Evolutionary conservation across 2,329 filamentous ascomycete genomes (phyloP), one percentile per base, ranked within the genome.

Genomic region (Nannizzia gypsea): DNA sequence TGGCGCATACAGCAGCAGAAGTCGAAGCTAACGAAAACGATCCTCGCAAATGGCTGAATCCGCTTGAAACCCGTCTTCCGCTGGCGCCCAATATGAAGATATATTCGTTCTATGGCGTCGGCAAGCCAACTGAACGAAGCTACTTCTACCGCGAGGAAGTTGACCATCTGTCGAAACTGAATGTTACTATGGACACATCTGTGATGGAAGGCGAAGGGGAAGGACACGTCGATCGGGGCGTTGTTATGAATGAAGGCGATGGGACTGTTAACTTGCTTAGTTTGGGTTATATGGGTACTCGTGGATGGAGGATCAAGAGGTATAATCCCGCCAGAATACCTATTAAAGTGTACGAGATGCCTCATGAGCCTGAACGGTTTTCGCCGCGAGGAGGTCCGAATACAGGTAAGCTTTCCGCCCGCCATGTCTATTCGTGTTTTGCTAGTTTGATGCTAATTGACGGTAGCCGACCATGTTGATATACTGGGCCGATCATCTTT

Each of bases 191-290:
- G 57, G 80, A 82, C 64, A 81, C 79, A 1, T 74, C 73, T 9
- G 74, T 77, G 36, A 78, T 74, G 1, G 72, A 73, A 26, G 73
- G 72, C 20, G 72, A 75, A 20, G 48, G 48, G 13, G 22, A 26
- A 52, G 48, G 48, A 15, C 58, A 69, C 17, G 73, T 82, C 3
- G 91, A 99, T 70, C 93, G 88, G 65, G 93, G 93, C 24, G 90
- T 99, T n/a, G 80, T 95, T 36, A 87, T 96, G 80, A 92, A 92
- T 40, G 93, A 97, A 72, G 93, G 93, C 3, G 93, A 99, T 67
- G 93, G 93, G 1, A 99, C 93, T 0, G 93, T 99, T 46, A 95
- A 91, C 64, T 74, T 99, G n/a, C 76, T 99, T 9, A 95, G 88
- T 66, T 84, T 85, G 0, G 93, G 92, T 1, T 99, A 97, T 72